These are phyloP conservation scores for Vanilla planifolia DNA, from an alignment of 106 monocot genomes.

Conservation along the genomic window DNA sequence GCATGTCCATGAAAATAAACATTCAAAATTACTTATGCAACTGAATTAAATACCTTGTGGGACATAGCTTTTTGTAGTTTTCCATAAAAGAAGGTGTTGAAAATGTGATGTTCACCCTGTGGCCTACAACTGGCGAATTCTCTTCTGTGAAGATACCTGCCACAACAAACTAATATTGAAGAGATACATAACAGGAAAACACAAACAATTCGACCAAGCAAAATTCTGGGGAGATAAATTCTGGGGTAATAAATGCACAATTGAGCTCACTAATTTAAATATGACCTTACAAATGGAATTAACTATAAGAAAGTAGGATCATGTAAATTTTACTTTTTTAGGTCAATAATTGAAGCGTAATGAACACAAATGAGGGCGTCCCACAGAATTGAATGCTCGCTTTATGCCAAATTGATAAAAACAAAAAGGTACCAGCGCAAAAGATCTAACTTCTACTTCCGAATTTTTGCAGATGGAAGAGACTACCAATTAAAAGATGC, in stretches of 20 bases:
- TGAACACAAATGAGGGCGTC: too few species aligned
- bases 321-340: neutral
- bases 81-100: slow-evolving; percentile 11
- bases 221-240: too few species aligned
- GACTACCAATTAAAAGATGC: too few species aligned
- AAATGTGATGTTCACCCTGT: slow-evolving; percentile 7
- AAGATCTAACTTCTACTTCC: too few species aligned
- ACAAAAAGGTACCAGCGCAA: too few species aligned
- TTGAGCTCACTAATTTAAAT: neutral
- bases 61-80: slow-evolving; percentile 8
- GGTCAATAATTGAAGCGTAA: neutral
- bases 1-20: slow-evolving; percentile 1
- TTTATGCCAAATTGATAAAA: too few species aligned
- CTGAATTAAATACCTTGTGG: neutral
- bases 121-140: neutral
- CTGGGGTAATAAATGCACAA: neutral
- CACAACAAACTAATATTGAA: neutral
- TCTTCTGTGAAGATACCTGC: slow-evolving; percentile 1
- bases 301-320: neutral
- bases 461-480: too few species aligned
- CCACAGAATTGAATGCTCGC: too few species aligned
- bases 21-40: neutral
- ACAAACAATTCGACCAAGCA: too few species aligned
- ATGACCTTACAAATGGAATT: neutral
- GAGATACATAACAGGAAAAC: neutral